phyloP scores from a whole-genome alignment of 73 alveolate species.

The Halteria grandinella region DNA sequence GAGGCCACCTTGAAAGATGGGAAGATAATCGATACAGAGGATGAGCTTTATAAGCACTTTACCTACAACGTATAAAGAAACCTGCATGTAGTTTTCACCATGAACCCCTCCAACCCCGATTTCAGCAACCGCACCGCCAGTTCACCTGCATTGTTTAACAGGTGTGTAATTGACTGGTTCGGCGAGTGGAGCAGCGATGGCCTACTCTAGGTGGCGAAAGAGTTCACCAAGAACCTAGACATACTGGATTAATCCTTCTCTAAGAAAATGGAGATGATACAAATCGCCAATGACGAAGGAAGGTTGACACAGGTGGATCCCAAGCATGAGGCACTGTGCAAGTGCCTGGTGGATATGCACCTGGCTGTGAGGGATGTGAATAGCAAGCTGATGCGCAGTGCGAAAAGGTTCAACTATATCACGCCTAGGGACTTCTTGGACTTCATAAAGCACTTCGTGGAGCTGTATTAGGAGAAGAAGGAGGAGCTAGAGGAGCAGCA shows the following conservation, averaged over 20 bases:
- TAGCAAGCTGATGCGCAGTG: conserved; percentile 85
- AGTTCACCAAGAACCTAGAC: conserved; percentile 90
- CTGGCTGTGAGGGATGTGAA: conserved; percentile 89
- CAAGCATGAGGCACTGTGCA: conserved; percentile 82
- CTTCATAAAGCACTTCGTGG: conserved; percentile 96
- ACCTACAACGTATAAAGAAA: conserved; percentile 95
- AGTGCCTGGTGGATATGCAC: conserved; percentile 86
- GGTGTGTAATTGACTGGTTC: conserved; percentile 99
- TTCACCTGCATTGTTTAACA: conserved; percentile 98
- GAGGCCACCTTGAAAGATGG: conserved; percentile 86
- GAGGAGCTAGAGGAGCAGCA: conserved; percentile 94
- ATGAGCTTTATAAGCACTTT: conserved; percentile 96
- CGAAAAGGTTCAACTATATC: conserved; percentile 96
- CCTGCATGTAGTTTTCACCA: conserved; percentile 99
- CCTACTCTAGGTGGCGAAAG: conserved; percentile 92
- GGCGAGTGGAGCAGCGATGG: conserved; percentile 99
- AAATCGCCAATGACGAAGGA: conserved; percentile 29
- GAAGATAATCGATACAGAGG: conserved; percentile 95
- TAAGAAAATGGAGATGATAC: conserved; percentile 59
- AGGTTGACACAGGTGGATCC: conserved; percentile 53
- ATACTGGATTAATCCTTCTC: conserved; percentile 81
- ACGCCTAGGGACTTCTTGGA: conserved; percentile 99
- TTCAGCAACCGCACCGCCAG: conserved; percentile 97
- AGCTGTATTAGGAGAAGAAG: conserved; percentile 85
- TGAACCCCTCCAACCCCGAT: conserved; percentile 99